Base-by-base conservation (phyloP, 1,139 yeast genomes). In the Meyerozyma guilliermondii region DNA sequence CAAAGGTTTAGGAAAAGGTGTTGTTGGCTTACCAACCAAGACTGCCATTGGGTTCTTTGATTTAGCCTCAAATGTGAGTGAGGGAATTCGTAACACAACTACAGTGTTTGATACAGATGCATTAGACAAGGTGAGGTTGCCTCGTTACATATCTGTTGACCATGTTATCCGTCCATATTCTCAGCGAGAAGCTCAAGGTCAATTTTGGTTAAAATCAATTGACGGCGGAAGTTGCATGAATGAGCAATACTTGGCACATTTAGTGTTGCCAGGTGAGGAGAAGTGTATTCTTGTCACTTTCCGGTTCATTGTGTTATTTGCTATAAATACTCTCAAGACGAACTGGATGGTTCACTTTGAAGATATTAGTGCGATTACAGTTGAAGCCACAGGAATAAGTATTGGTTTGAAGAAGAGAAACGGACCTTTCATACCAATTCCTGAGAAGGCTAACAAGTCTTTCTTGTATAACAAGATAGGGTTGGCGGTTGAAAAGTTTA, bases 11-110 rank as follows among this genome's bases (percentile, higher is more conserved):
- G 98, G 98, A 7, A 87, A 84, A 55, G 98, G 98, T n/a, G 60
- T 94, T 18, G 80, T 94, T 43, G 98, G 98, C 0, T 67, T 94
- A 33, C 98, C 98, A 0, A 89, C 98, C 0, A 94, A 94, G 64
- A 88, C 98, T 0, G 96, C 97, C 0, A 89, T 92, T 55, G 99
- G 99, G 7, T 62, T 92, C 28, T 84, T 94, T 55, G 99, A 94
- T 59, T 71, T 94, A 50, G 96, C 98, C 0, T 85, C 88, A 39
- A 91, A 88, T 63, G 83, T 92, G 24, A 83, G 96, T 65, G 98
- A 91, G 60, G 98, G 98, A 20, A 91, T 94, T 40, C 76, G 92
- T 46, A 89, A 85, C 59, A 87, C 98, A 0, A 88, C 99, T 0
- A 87, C 96, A 0, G 92, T 87, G 2, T 85, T 89, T 59, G 97